Evolutionary conservation across 2,329 filamentous ascomycete species (phyloP), one percentile per base, ranked within the genome.

Genomic region (Alternaria dauci): DNA sequence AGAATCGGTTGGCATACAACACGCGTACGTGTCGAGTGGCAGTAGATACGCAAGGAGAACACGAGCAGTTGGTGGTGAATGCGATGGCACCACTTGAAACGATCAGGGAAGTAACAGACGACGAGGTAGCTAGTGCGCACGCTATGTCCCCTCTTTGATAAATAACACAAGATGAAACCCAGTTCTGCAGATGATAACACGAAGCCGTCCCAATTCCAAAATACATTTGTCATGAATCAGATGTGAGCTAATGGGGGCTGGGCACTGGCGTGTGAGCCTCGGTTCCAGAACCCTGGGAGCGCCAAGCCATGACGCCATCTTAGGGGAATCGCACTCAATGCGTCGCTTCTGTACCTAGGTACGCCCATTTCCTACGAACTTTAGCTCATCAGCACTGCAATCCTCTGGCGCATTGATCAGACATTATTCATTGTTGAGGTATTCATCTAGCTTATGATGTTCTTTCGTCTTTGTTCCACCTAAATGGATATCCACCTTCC

Each of bases 401-500:
- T 16, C 2, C 11, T 9, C 26, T 8, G 8, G 8, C 1, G 7
- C 25, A 30, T 43, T 25, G 36, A 51, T 34, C 14, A 34, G 8
- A 26, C 16, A 28, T 43, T 56, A 34, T 42, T 26, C 18, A 8
- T 47, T 41, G 23, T 4, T 11, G 16, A 25, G n/a, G 5, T 47
- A 9, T 12, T 41, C 12, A 39, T 34, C 25, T 23, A 34, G n/a
- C 25, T 52, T 20, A 28, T 18, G 30, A 34, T 16, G 20, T 8
- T 8, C 1, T 23, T 23, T 11, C 18, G n/a, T 78, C 54, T 18
- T 30, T 23, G 4, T 14, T 14, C 16, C 26, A 23, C 41, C 42
- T 57, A 60, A 1, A 60, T 60, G 26, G 53, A 52, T 34, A 89
- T 88, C 88, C 88, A 91, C 58, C 89, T 81, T 2, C 86, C 88